Conservation (phyloP, 768 basidiomycete genomes). For the Hypholoma sublateritium region DNA sequence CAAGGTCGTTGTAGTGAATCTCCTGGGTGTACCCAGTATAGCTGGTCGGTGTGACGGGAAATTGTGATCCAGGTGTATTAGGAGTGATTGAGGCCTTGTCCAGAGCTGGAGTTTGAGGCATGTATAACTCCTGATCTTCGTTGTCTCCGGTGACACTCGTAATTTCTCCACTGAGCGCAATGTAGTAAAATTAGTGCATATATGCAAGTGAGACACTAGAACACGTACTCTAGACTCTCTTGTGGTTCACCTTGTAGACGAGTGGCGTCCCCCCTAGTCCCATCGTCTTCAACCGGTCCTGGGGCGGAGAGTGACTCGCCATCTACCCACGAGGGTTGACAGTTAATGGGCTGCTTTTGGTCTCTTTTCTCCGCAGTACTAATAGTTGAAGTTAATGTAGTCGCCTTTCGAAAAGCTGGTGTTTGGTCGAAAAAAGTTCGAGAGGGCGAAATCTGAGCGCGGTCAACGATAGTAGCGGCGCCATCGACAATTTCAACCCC, state of each 20-base stretch:
- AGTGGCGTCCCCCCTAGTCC: background rate
- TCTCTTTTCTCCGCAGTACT: background rate
- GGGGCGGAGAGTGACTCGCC: background rate
- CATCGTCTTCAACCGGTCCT: background rate
- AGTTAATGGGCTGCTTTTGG: background rate
- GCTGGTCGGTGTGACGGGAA: constrained; percentile 50
- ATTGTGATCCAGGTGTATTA: constrained; percentile 45
- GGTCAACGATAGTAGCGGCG: no score
- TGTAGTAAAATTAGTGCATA: background rate
- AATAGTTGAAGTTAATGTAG: background rate
- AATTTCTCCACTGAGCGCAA: background rate
- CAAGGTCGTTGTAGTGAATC: constrained; percentile 25
- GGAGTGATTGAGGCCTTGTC: constrained; percentile 51
- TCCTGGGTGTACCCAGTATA: constrained; percentile 25
- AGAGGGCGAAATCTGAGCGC: no score
- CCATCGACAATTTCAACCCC: no score
- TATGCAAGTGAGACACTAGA: background rate
- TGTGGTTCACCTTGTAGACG: background rate
- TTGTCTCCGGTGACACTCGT: background rate
- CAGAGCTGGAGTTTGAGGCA: constrained; percentile 44
- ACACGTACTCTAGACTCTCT: background rate
- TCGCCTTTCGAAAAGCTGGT: background rate
- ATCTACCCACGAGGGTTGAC: background rate
- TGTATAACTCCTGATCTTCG: constrained; percentile 37
- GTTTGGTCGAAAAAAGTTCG: background rate